Evolutionary conservation across 345 rosid genomes (phyloP).

Genomic region (Gossypioides kirkii): DNA sequence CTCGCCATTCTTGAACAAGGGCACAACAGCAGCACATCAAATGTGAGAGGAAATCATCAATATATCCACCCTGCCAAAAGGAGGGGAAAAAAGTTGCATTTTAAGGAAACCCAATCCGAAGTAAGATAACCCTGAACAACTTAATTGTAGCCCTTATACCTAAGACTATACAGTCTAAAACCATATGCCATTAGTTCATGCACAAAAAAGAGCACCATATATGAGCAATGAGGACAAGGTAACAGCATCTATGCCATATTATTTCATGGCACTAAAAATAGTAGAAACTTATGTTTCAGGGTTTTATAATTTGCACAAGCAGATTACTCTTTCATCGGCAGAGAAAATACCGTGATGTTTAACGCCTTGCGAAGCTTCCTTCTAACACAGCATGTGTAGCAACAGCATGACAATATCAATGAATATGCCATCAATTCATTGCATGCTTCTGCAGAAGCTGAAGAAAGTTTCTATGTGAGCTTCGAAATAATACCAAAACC

Average conservation of each 20-base stretch:
- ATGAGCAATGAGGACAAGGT: background rate
- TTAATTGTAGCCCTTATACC: background rate
- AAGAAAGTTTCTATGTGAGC: slow-evolving; percentile 15
- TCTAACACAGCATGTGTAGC: slow-evolving; percentile 93
- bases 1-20: slow-evolving; percentile 96
- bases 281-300: background rate
- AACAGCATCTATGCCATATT: slow-evolving; percentile 5
- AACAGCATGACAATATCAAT: slow-evolving; percentile 88
- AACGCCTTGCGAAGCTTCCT: slow-evolving; percentile 81
- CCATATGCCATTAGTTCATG: background rate
- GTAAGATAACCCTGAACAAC: background rate
- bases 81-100: background rate
- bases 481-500: slow-evolving; percentile 13
- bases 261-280: background rate
- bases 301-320: background rate
- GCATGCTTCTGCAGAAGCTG: slow-evolving; percentile 97
- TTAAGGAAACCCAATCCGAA: background rate
- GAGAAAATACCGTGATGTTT: slow-evolving; percentile 66
- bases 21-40: slow-evolving; percentile 98
- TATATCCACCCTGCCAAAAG: slow-evolving; percentile 66
- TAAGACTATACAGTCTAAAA: background rate
- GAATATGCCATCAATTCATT: slow-evolving; percentile 93
- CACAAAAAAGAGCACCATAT: background rate
- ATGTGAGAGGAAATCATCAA: slow-evolving; percentile 96
- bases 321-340: slow-evolving; percentile 6